Evolutionary conservation across 2,329 filamentous ascomycete species (phyloP).

Genomic region (Beauveria sp.): DNA sequence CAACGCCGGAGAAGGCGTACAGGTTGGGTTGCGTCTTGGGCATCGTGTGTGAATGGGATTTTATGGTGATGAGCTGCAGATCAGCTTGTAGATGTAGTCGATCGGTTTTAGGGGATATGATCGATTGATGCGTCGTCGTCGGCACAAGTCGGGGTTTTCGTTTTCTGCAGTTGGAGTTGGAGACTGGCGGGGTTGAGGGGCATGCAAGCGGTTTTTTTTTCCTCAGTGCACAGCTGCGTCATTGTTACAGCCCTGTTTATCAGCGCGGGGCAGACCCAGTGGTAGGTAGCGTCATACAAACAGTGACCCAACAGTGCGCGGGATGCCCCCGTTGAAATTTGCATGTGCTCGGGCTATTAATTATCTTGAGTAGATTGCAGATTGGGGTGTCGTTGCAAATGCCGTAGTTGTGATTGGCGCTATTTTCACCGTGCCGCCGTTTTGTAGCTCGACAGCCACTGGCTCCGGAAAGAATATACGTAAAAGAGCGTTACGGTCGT

Average conservation of each 20-base stretch:
- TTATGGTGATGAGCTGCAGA: neutral
- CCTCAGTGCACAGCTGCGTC: neutral
- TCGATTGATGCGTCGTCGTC: neutral
- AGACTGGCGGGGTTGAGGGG: slow-evolving; percentile 5
- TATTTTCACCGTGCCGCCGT: neutral
- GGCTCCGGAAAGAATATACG: too few relatives aligned
- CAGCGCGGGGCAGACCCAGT: slow-evolving; percentile 4
- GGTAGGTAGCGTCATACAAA: neutral
- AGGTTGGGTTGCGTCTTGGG: slow-evolving; percentile 58
- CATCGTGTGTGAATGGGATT: slow-evolving; percentile 30
- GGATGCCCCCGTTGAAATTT: neutral
- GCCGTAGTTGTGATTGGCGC: neutral
- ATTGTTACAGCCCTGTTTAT: neutral
- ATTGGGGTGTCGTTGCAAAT: neutral
- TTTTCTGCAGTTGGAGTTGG: neutral
- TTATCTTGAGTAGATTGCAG: neutral
- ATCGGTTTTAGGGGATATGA: neutral
- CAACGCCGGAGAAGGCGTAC: slow-evolving; percentile 67
- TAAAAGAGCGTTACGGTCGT: too few relatives aligned
- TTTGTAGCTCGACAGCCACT: neutral
- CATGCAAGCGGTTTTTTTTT: slow-evolving; percentile 1
- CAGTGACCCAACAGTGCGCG: neutral
- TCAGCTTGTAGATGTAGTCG: neutral
- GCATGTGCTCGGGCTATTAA: neutral
- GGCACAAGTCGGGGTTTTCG: neutral